Percentiles rank a stretch among this genome's conserved stretches.
These are phyloP conservation scores for Ananas comosus DNA, from an alignment of 176 grass and related monocot genomes.

Conservation along the genomic window DNA sequence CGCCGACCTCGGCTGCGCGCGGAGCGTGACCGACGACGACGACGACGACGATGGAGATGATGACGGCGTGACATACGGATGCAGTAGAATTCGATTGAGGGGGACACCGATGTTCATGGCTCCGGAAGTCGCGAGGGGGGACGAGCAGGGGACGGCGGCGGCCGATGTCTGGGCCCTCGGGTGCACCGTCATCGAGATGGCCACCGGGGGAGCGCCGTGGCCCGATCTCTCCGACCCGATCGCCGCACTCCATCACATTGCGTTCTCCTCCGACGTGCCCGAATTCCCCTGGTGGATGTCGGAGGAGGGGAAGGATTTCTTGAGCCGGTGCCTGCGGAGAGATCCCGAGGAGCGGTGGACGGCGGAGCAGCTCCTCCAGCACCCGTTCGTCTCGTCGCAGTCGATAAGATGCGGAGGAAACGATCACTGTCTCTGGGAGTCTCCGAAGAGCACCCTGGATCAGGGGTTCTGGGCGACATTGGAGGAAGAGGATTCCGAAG, in stretches of 20 bases:
- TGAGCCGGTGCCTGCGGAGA: conserved; percentile 30
- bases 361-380: conserved; percentile 19
- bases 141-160: conserved; percentile 46
- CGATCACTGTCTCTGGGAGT: neutral
- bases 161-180: conserved; percentile 33
- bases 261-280: conserved; percentile 22
- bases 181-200: conserved; percentile 32
- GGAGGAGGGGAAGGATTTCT: conserved; percentile 34
- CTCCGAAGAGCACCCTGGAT: conserved; percentile 14
- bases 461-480: conserved; percentile 9
- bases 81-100: conserved; percentile 18
- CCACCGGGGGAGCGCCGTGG: conserved; percentile 26
- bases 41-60: neutral
- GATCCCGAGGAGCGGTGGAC: conserved; percentile 28
- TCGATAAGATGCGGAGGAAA: neutral
- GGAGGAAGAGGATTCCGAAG: neutral
- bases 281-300: conserved; percentile 27
- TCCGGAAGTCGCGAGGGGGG: conserved; percentile 69
- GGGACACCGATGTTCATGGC: conserved; percentile 92
- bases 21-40: neutral
- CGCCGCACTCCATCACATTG: conserved; percentile 30
- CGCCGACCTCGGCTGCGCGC: conserved; percentile 73
- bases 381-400: conserved; percentile 9
- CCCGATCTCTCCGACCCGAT: conserved; percentile 10
- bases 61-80: neutral